Evolutionary conservation across 148 eudicot species (phyloP), one percentile per base, ranked within the genome.

Genomic region (Amaranthus cruentus): DNA sequence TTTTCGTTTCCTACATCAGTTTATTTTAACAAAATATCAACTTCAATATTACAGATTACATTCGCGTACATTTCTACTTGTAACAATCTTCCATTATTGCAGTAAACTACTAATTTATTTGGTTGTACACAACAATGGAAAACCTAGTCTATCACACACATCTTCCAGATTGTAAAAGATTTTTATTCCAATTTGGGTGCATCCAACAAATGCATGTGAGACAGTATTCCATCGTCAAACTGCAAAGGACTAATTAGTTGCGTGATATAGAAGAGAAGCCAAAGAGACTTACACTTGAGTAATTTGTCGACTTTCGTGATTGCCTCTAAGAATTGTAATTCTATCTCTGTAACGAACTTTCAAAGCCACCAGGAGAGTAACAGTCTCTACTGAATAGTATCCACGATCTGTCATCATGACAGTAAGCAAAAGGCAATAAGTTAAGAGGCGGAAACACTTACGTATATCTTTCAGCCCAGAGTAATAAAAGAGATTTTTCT

Each of bases 291-390:
- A 81, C 98, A 93, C 98, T 90, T 90, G 98, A 80, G 98, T 92
- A 62, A 92, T 93, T 78, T 93, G 98, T 62, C 98, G 92, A 73
- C 98, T 92, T 81, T 91, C 98, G 76, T 91, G 98, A 80, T 94
- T 94, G 75, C 97, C 98, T 81, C 98, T 87, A 47, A 94, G 93
- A 67, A 91, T 91, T 38, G 98, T 94, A 78, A 91, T 88, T 85
- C 98, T 88, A 73, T 91, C 96, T 76, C 98, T 86, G 70, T 91
- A 91, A 66, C 96, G 98, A 74, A 91, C 96, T 85, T 94, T 94
- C 78, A 94, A 79, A 64, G 98, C 97, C 81, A 94, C 98, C 76
- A 94, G 81, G 62, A 94, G 97, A 62, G 96, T 81, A 74, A 94
- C 98, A 28, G 97, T 91, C 84, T 94, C 97, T 77, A 91, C 94